These are phyloP conservation scores for Earliella scabrosa DNA, from an alignment of 1,284 basidiomycete species.

Conservation along the genomic window DNA sequence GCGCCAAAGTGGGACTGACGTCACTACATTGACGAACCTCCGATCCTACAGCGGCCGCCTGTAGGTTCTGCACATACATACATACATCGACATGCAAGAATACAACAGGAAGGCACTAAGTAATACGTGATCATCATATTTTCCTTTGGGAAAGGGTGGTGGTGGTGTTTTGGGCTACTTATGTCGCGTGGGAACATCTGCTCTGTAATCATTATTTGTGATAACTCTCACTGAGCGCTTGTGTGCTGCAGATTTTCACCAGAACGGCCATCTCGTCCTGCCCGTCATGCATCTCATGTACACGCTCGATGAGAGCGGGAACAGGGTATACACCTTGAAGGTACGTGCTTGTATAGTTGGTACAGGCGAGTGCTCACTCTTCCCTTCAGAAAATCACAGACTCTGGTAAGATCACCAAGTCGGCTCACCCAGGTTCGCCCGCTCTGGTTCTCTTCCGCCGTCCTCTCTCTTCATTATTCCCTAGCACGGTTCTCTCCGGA, in stretches of 20 bases:
- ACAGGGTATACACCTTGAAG: conserved; percentile 89
- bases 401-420: conserved; percentile 84
- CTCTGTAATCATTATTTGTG: too few species aligned
- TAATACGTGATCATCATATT: too few species aligned
- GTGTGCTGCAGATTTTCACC: conserved; percentile 20
- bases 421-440: conserved; percentile 87
- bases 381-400: conserved; percentile 77
- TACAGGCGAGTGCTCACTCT: not conserved
- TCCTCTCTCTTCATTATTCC: conserved; percentile 6
- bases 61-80: too few species aligned
- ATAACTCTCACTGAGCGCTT: too few species aligned
- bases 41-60: too few species aligned
- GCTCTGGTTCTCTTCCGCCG: not conserved
- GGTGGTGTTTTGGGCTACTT: too few species aligned
- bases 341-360: conserved; percentile 42
- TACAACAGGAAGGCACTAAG: too few species aligned
- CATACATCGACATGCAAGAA: too few species aligned
- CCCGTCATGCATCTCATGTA: conserved; percentile 92
- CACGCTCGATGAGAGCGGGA: conserved; percentile 80
- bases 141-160: too few species aligned
- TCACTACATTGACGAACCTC: too few species aligned
- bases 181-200: too few species aligned
- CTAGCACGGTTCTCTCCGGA: conserved; percentile 96
- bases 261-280: conserved; percentile 14
- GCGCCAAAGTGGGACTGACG: too few species aligned